Conservation (phyloP, 176 grass and related monocot species). For the Oryza officinalis region DNA sequence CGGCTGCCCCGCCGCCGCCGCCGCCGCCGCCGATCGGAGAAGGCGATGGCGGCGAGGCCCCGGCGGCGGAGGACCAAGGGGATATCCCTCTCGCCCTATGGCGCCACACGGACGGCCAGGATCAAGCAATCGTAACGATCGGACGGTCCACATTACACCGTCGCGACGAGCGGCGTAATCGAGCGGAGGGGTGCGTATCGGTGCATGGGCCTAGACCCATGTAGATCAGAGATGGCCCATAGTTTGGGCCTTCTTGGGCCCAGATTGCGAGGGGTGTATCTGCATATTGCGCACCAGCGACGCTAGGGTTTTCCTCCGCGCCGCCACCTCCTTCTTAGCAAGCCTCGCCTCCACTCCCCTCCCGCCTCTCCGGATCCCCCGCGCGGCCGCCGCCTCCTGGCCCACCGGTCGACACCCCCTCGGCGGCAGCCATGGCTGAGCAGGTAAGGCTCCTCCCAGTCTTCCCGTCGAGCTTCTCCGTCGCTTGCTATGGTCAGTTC, state of each 20-base stretch:
- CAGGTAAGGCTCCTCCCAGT: conserved; percentile 43
- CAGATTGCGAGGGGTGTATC: too few relatives aligned
- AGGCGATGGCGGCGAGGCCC: conserved; percentile 47
- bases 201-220: too few relatives aligned
- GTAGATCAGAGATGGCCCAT: too few relatives aligned
- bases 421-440: conserved; percentile 68
- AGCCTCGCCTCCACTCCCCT: not conserved
- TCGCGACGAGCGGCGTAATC: not conserved
- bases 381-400: not conserved
- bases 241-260: too few relatives aligned
- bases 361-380: too few relatives aligned
- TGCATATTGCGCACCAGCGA: too few relatives aligned
- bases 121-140: conserved; percentile 3
- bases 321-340: too few relatives aligned
- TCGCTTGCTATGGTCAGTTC: not conserved
- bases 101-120: not conserved
- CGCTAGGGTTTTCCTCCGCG: too few relatives aligned
- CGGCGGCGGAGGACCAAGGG: conserved; percentile 42
- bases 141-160: not conserved
- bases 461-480: not conserved
- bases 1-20: conserved; percentile 2
- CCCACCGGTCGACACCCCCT: not conserved
- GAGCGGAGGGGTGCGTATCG: too few relatives aligned
- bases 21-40: conserved; percentile 34
- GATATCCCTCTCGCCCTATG: not conserved